These are phyloP conservation scores for Claviceps digitariae DNA, from an alignment of 2,329 filamentous ascomycete genomes.

Conservation along the genomic window DNA sequence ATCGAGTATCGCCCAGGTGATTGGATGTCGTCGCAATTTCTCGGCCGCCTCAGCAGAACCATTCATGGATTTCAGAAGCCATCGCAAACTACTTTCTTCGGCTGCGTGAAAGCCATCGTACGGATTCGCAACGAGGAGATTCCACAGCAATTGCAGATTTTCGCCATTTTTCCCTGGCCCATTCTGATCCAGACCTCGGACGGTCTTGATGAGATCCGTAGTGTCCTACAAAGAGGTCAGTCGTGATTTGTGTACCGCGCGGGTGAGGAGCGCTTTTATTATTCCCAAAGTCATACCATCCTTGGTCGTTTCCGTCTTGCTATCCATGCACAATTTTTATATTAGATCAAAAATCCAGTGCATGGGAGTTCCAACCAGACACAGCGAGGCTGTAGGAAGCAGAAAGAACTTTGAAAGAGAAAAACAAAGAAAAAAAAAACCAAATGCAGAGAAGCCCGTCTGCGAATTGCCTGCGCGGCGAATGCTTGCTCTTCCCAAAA, in stretches of 20 bases:
- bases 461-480: background rate
- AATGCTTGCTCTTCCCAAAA: constrained; percentile 20
- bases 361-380: background rate
- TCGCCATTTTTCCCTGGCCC: constrained; percentile 29
- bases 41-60: constrained; percentile 32
- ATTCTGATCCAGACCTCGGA: constrained; percentile 41
- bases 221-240: constrained; percentile 13
- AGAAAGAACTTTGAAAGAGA: background rate
- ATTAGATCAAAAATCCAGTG: background rate
- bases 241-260: background rate
- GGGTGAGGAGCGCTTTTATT: background rate
- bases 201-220: constrained; percentile 34
- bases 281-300: constrained; percentile 1
- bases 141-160: constrained; percentile 37
- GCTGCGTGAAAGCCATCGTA: constrained; percentile 34
- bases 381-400: background rate
- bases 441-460: background rate
- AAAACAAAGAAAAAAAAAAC: background rate
- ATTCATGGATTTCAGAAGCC: constrained; percentile 50
- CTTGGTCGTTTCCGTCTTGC: background rate
- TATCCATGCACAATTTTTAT: background rate
- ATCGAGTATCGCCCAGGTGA: constrained; percentile 48
- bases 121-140: constrained; percentile 28
- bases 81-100: constrained; percentile 45
- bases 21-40: constrained; percentile 38